Base-by-base conservation (phyloP, 1,139 yeast genomes). In the Kodamaea derodonti region DNA sequence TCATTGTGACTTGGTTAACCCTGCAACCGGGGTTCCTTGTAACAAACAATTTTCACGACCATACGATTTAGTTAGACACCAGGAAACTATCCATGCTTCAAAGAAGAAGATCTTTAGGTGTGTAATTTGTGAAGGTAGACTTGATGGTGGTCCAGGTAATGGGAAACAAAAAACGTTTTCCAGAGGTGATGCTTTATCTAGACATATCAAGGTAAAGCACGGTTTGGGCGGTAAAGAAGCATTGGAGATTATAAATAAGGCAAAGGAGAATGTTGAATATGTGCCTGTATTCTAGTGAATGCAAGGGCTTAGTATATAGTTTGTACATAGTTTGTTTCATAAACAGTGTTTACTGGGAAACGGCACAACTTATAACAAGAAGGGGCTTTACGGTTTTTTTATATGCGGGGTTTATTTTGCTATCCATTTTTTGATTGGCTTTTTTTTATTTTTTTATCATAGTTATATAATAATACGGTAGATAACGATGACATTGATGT, bases 251-350 rank as follows among this genome's bases (percentile, higher is more conserved):
- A 80, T 84, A 46, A 80, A 80, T 49, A 78, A 72, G 47, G 94
- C 94, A 11, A 84, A 83, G 57, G 84, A 76, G 46, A 77, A 84
- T 53, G 87, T 83, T 35, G 92, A 83, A 56, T 83, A 71, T 49
- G 69, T 74, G 32, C 52, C 56, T 41, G 62, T 58, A 7, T 18
- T 18, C 22, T 18, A 18, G 22, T n/a, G n/a, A n/a, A n/a, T n/a
- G n/a, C n/a, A n/a, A n/a, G n/a, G n/a, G n/a, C n/a, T n/a, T n/a
- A n/a, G n/a, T n/a, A n/a, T n/a, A n/a, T n/a, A n/a, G n/a, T n/a
- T n/a, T n/a, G n/a, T n/a, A n/a, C n/a, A n/a, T n/a, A n/a, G n/a
- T n/a, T n/a, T n/a, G n/a, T n/a, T n/a, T n/a, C n/a, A n/a, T n/a
- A n/a, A n/a, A n/a, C n/a, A n/a, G n/a, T n/a, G n/a, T n/a, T n/a